Evolutionary conservation across 495 filamentous ascomycete genomes (phyloP).

Genomic region (Delitschia confertaspora): DNA sequence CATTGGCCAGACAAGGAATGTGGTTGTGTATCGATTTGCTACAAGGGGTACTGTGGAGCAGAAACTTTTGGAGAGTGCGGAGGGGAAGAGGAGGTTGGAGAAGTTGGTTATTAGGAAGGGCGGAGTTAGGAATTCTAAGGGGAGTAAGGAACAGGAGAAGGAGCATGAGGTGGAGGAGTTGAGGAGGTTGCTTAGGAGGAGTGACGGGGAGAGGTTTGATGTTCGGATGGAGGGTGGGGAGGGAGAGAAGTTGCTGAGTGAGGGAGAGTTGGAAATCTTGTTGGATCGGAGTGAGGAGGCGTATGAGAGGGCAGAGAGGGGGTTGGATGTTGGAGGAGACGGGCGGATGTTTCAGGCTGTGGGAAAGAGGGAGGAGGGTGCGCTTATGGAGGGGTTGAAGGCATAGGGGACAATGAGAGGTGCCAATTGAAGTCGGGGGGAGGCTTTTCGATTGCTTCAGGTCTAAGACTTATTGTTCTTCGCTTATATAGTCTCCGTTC

Average conservation of each 20-base stretch:
- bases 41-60: conserved; percentile 92
- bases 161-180: conserved; percentile 49
- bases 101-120: conserved; percentile 95
- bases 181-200: conserved; percentile 50
- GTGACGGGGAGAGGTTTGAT: conserved; percentile 48
- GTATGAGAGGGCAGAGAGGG: conserved; percentile 65
- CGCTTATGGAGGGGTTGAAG: conserved; percentile 34
- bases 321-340: conserved; percentile 48
- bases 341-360: conserved; percentile 53
- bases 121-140: conserved; percentile 53
- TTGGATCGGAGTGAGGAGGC: conserved; percentile 82
- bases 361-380: conserved; percentile 49
- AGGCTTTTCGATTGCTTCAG: too few relatives aligned
- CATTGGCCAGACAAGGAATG: conserved; percentile 85
- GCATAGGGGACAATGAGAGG: conserved; percentile 10
- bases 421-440: too few relatives aligned
- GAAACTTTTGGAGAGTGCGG: conserved; percentile 75
- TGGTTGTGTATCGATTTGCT: conserved; percentile 90
- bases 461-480: too few relatives aligned
- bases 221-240: conserved; percentile 47
- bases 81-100: conserved; percentile 87
- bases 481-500: too few relatives aligned
- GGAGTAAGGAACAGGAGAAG: conserved; percentile 36
- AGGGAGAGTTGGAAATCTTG: conserved; percentile 67
- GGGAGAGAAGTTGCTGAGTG: conserved; percentile 56